Evolutionary conservation across 805 yeast genomes (phyloP), one percentile per base, ranked within the genome.

Genomic region (Yarrowia sp.): DNA sequence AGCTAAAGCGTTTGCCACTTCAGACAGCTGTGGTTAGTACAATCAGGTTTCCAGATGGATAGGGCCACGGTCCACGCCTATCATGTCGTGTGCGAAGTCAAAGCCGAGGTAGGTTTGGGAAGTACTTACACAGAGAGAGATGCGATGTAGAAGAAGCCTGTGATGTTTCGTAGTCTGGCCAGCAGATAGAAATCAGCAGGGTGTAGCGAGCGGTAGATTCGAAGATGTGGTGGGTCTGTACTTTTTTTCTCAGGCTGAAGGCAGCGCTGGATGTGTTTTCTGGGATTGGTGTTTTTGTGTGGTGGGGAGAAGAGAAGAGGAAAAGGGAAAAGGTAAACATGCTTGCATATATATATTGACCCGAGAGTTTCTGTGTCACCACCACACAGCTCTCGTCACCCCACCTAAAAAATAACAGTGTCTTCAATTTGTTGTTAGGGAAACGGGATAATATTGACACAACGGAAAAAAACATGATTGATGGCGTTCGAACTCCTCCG

Each of bases 401-500:
- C 10, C 44, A 39, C 47, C 20, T 14, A 38, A 14, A 15, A 9
- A 1, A 14, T 15, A 10, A 13, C 20, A 14, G 24, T 20, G 46
- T 15, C 36, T 6, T 30, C 52, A 58, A 58, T 58, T 46, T 42
- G 64, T 58, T 17, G 40, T 34, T 43, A 42, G 40, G 64, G 64
- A 58, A 58, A 58, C 64, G 60, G 19, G 20, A n/a, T 24, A 24
- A 24, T 24, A 14, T 38, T 39, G 42, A 13, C 38, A 47, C 38
- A 20, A 3, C 6, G 17, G 9, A 55, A 36, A 33, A 55, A 36
- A 33, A 58, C 17, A 52, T 40, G 64, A 70, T 53, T 40, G 68
- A 56, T 30, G 68, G 70, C 44, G 42, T 53, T n/a, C 49, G 46
- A 39, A 56, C 69, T 2, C 76, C 74, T 13, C 96, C 96, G 1